Evolutionary conservation across 805 yeast species (phyloP), one percentile per base, ranked within the genome.

Genomic region (Millerozyma acaciae): DNA sequence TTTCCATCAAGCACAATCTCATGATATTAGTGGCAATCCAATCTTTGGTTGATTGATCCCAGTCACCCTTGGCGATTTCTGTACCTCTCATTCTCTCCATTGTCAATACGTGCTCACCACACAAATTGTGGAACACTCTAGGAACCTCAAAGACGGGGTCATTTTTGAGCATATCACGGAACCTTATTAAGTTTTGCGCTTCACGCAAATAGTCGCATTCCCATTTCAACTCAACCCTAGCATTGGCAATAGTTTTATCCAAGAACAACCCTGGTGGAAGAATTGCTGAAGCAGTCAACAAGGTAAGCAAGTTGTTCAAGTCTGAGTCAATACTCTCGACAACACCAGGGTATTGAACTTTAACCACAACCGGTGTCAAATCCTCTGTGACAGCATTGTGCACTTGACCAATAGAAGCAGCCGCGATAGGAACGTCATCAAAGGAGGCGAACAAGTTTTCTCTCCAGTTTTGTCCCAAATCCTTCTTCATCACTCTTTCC

Each of bases 281-380:
- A 40, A 93, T 61, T 17, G 87, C 69, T 10, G 95, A 83, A 3
- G 97, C 97, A 4, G 94, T 80, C 45, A 93, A 65, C 21, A 93
- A 66, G 72, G 89, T 66, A 39, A 88, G 60, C 35, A 93, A 64
- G 46, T 88, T 88, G 59, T 85, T 93, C 57, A 93, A 73, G 57
- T 93, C 98, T 1, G 96, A 84, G 57, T 93, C 97, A 49, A 93
- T 93, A 18, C 94, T 81, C 43, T 84, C 80, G 14, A 84, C 93
- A 8, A 93, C 97, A 6, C 98, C 98, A 0, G 98, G 98, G 50
- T 93, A 93, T 59, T 93, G 98, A 6, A 90, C 89, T 54, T 93
- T 93, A 8, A 90, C 95, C 8, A 95, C 98, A 14, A 89, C 96
- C 23, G 76, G 75, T 16, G 77, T 77, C 24, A 79, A 75, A 35